Percentiles rank a stretch among this genome's conserved stretches.
Evolutionary conservation across 139 green algal species (phyloP).

Genomic region (Ostreobium quekettii): DNA sequence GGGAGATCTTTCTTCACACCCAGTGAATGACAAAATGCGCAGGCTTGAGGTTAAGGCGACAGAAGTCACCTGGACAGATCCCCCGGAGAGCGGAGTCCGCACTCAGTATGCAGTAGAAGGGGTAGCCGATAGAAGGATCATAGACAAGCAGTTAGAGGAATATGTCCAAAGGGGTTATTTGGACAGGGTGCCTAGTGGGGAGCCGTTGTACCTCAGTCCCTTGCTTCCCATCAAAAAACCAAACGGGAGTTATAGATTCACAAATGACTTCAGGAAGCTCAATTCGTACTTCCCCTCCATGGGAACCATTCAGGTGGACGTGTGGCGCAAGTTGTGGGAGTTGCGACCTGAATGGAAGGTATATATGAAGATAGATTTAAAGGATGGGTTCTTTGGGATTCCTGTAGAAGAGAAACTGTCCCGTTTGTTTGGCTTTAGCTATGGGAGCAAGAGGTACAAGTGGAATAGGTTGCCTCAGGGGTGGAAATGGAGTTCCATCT

Average conservation of each 20-base stretch:
- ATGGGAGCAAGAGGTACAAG: not conserved
- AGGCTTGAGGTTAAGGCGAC: not conserved
- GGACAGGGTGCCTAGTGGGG: not conserved
- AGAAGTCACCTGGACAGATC: slow-evolving; percentile 6
- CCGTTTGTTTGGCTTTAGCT: slow-evolving; percentile 13
- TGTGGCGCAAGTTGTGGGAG: not conserved
- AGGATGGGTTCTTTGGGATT: slow-evolving; percentile 16
- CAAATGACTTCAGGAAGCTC: slow-evolving; percentile 10
- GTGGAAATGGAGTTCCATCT: not conserved
- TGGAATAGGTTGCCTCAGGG: slow-evolving; percentile 8
- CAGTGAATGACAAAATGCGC: not conserved
- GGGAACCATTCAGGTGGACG: slow-evolving; percentile 4
- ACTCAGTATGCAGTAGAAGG: not conserved
- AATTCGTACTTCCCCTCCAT: slow-evolving; percentile 8
- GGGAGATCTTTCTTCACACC: not conserved
- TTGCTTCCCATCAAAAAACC: slow-evolving; percentile 4
- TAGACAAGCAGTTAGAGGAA: slow-evolving; percentile 11
- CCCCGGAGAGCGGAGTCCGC: not conserved
- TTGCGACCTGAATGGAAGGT: not conserved
- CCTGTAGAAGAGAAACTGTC: not conserved
- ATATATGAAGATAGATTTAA: slow-evolving; percentile 14
- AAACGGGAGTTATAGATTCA: slow-evolving; percentile 6
- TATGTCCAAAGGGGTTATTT: slow-evolving; percentile 12
- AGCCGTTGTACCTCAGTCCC: slow-evolving; percentile 5
- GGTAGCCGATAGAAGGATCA: not conserved